Evolutionary conservation across 2,329 filamentous ascomycete species (phyloP).

Genomic region (Colletotrichum aenigma): DNA sequence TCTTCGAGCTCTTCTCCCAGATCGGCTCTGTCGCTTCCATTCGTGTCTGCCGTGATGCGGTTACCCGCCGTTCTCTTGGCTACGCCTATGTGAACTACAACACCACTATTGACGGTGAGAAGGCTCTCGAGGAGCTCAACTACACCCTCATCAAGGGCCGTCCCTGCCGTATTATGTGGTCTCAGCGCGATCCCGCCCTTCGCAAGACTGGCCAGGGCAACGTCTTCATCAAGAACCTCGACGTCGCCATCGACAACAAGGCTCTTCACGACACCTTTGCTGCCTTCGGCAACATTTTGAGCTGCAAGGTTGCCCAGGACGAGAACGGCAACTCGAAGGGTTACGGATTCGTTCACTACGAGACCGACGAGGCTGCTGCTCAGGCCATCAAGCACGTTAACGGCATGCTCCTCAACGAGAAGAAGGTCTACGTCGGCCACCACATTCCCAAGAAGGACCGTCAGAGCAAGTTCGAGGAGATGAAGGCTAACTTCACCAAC

Average conservation of each 20-base stretch:
- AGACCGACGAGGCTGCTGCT: conserved; percentile 95
- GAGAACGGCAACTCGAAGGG: conserved; percentile 97
- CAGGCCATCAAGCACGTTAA: conserved; percentile 99
- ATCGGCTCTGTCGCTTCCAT: conserved; percentile 99
- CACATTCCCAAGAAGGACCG: conserved; percentile 99
- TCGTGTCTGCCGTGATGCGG: conserved; percentile 98
- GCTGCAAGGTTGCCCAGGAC: conserved; percentile 99
- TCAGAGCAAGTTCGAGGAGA: conserved; percentile 99
- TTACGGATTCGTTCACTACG: conserved; percentile 99
- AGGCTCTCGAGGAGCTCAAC: conserved; percentile 98
- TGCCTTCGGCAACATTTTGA: conserved; percentile 98
- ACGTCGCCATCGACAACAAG: conserved; percentile 99
- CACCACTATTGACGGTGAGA: conserved; percentile 93
- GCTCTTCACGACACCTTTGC: conserved; percentile 99
- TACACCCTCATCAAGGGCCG: conserved; percentile 99
- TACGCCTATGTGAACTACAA: conserved; percentile 99
- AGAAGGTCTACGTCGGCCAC: conserved; percentile 99
- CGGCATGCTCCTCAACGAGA: conserved; percentile 99
- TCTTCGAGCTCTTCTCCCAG: conserved; percentile 99
- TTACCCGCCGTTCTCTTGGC: conserved; percentile 96
- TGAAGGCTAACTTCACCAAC: conserved; percentile 99
- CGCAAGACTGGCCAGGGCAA: conserved; percentile 99
- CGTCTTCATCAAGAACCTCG: conserved; percentile 99
- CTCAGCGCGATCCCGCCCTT: conserved; percentile 96
- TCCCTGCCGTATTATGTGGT: conserved; percentile 99